Evolutionary conservation across 176 grass and related monocot genomes (phyloP).

Genomic region (Raddia distichophylla): DNA sequence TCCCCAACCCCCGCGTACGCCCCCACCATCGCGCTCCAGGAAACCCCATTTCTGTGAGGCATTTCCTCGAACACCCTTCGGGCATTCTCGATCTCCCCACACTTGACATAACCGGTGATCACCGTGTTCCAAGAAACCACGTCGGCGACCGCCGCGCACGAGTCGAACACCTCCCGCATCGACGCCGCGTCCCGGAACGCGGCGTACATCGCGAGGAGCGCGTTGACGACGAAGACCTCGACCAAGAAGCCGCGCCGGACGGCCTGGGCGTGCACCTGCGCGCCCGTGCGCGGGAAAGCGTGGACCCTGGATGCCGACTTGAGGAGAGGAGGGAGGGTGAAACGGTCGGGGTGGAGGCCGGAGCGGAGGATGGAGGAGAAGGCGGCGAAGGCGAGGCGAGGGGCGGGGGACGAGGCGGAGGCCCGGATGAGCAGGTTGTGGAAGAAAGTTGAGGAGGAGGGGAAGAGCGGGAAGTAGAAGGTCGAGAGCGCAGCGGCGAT

Average conservation of each 20-base stretch:
- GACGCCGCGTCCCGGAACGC: conserved; percentile 51
- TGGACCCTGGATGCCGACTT: conserved; percentile 49
- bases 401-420: conserved; percentile 35
- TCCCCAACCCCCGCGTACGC: conserved; percentile 53
- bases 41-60: conserved; percentile 62
- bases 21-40: conserved; percentile 66
- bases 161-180: conserved; percentile 55
- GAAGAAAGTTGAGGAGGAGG: conserved; percentile 64
- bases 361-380: conserved; percentile 53
- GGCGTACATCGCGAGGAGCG: conserved; percentile 65
- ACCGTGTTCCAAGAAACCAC: conserved; percentile 82
- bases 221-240: conserved; percentile 59
- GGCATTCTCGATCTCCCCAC: conserved; percentile 47
- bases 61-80: conserved; percentile 57
- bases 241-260: conserved; percentile 53
- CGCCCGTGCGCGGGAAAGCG: conserved; percentile 44
- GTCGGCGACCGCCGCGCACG: conserved; percentile 46
- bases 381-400: conserved; percentile 38
- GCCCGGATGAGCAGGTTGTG: conserved; percentile 73
- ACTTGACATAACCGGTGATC: conserved; percentile 53
- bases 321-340: conserved; percentile 46
- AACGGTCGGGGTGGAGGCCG: conserved; percentile 25
- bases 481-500: conserved; percentile 46
- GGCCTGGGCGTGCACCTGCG: conserved; percentile 60
- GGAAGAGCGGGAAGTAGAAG: conserved; percentile 66